Base-by-base conservation (phyloP, 805 yeast genomes). In the Suhomyces sp. region DNA sequence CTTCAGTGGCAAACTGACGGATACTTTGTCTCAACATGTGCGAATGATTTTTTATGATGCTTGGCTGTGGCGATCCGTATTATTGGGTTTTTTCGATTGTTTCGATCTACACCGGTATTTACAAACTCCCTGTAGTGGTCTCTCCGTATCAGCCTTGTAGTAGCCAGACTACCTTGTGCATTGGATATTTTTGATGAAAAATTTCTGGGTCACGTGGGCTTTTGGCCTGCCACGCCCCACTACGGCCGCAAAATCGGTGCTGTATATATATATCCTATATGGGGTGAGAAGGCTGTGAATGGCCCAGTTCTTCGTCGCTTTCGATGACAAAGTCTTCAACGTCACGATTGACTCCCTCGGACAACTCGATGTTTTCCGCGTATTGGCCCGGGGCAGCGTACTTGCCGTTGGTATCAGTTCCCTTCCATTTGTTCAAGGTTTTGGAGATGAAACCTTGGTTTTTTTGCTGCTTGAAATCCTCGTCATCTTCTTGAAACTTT, bases 231-330 rank as follows among this genome's bases (percentile, higher is more conserved):
- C 41, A 37, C 41, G 41, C 20, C 41, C 41, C 9, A 8, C 41
- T 17, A 12, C 13, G 22, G 41, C 22, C 22, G 41, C 41, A 37
- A 37, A 37, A 19, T 17, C 12, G 17, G 17, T 31, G 21, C 19
- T 12, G 44, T 21, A 24, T 41, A 41, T 41, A 7, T 20, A n/a
- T 41, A 20, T 41, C 20, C 40, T 31, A 44, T 44, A 44, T 25
- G 13, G 37, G 40, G 40, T 44, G 47, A 12, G 47, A 46, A 29
- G 41, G 41, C 43, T 46, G 43, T 31, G 41, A 8, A 12, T 33
- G 48, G n/a, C 48, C 43, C 35, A 53, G 57, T 46, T 79, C 83
- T 35, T 79, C 83, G 47, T 79, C 83, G 57, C 80, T 76, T 31
- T 68, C 78, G 45, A 79, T 74, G n/a, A 76, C 68, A 51, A 79